A percentile compares a stretch with the other conserved stretches of the same genome.
These are phyloP conservation scores for Laburnicola sp. DNA, from an alignment of 2,329 filamentous ascomycete species.

Conservation along the genomic window DNA sequence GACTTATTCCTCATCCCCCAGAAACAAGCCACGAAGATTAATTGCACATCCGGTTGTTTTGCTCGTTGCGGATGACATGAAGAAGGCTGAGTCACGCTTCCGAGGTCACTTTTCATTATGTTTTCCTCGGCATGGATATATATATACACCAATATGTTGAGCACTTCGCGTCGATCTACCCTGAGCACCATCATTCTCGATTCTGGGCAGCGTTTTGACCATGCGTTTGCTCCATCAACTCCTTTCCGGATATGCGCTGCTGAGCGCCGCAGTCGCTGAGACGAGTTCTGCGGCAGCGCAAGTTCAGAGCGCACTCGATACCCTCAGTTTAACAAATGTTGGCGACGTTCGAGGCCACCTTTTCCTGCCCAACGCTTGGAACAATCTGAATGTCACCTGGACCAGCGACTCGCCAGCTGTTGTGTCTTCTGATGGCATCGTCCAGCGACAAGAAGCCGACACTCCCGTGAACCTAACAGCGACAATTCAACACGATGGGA, in stretches of 20 bases:
- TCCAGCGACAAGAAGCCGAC: constrained; percentile 38
- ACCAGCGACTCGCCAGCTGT: constrained; percentile 39
- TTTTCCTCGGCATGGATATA: no score
- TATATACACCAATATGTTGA: no score
- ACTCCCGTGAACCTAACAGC: constrained; percentile 44
- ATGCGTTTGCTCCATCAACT: constrained; percentile 15
- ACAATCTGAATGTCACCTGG: constrained; percentile 44
- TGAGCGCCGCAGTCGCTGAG: constrained; percentile 5
- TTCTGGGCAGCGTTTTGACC: background rate
- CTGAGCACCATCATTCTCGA: no score
- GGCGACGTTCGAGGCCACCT: constrained; percentile 48
- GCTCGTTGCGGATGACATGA: no score
- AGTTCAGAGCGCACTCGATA: constrained; percentile 17
- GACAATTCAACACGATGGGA: constrained; percentile 30
- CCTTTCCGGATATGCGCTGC: constrained; percentile 9
- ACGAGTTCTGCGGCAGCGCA: constrained; percentile 6
- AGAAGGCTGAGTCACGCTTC: no score
- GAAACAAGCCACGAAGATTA: background rate
- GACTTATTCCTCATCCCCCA: background rate
- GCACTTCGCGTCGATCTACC: no score
- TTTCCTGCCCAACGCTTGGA: constrained; percentile 36
- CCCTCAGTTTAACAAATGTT: constrained; percentile 34
- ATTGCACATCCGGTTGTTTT: background rate
- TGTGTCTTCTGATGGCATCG: constrained; percentile 43
- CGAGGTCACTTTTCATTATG: no score